Evolutionary conservation across 2,329 filamentous ascomycete genomes (phyloP), one percentile per base, ranked within the genome.

Genomic region (Alternaria gansuensis): DNA sequence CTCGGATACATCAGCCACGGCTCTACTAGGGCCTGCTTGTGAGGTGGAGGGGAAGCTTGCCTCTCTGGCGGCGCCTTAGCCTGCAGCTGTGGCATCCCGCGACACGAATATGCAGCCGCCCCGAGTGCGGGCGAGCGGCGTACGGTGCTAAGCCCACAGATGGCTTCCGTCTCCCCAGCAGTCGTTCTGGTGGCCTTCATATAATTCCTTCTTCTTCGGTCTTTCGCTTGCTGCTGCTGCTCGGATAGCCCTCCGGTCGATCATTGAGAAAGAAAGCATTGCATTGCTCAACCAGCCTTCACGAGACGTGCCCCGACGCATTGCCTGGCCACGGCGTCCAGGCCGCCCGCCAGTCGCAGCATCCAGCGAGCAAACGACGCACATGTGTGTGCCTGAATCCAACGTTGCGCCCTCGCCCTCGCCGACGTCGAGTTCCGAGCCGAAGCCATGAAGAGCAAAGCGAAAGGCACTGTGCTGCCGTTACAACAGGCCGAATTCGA

Each of bases 401-500:
- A 45, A 37, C 46, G 17, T 50, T 48, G 26, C 58, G 62, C 64
- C 58, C 49, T 60, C 58, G 62, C 64, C 58, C 49, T 60, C 41
- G 57, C 58, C 51, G 57, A 52, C 54, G 54, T 44, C 54, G 57
- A 53, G 31, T 36, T 23, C 39, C 44, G 54, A 54, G 52, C 64
- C 67, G 59, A 36, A 55, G 64, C 68, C 66, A 76, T 76, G 72
- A 69, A 55, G 60, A 69, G 59, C 52, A 75, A 64, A 65, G 57
- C 58, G 51, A 73, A 59, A 62, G 59, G 57, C 36, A 51, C 59
- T 34, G 55, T 61, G 48, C 60, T 72, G 65, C 64, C 66, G 49
- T 64, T 76, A 52, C 71, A 70, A 57, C 71, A 77, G 63, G 75
- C 77, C 56, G 77, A 81, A 55, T 81, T 76, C 67, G 75, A 77